These are phyloP conservation scores for Ephemerocybe angulata DNA, from an alignment of 768 basidiomycete species.

Conservation along the genomic window DNA sequence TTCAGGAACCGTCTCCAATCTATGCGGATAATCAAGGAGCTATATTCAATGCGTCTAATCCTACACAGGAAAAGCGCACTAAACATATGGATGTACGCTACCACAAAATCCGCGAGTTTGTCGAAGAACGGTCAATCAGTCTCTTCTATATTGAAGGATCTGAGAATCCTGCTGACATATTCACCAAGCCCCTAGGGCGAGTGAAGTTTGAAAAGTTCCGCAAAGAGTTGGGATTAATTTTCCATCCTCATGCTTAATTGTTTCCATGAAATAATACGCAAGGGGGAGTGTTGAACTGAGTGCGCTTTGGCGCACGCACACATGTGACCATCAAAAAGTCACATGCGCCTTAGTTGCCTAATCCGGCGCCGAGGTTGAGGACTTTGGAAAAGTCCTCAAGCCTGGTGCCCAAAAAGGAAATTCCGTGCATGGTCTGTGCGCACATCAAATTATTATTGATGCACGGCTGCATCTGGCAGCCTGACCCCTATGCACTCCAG, in stretches of 20 bases:
- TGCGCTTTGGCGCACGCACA: no score
- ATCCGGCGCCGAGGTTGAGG: no score
- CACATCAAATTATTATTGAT: no score
- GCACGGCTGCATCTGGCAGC: no score
- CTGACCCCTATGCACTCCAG: no score
- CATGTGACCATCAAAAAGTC: no score
- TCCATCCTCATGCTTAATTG: background rate
- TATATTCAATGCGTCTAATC: conserved; percentile 16
- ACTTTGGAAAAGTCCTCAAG: no score
- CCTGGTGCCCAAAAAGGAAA: no score
- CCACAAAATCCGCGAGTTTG: conserved; percentile 23
- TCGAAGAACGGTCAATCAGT: conserved; percentile 14
- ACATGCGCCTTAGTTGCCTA: no score
- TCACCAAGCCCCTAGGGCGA: conserved; percentile 30
- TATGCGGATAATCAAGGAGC: conserved; percentile 14
- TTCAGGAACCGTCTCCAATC: background rate
- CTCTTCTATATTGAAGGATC: conserved; percentile 22
- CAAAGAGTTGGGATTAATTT: background rate
- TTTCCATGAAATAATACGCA: background rate
- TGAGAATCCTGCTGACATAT: conserved; percentile 33
- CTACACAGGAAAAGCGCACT: conserved; percentile 15
- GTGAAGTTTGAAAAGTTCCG: conserved; percentile 7
- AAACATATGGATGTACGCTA: conserved; percentile 29
- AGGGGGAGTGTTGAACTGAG: background rate
- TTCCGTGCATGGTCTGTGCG: no score